Conservation (phyloP, 2,329 filamentous ascomycete genomes). For the Arthrobotrys sinensis region DNA sequence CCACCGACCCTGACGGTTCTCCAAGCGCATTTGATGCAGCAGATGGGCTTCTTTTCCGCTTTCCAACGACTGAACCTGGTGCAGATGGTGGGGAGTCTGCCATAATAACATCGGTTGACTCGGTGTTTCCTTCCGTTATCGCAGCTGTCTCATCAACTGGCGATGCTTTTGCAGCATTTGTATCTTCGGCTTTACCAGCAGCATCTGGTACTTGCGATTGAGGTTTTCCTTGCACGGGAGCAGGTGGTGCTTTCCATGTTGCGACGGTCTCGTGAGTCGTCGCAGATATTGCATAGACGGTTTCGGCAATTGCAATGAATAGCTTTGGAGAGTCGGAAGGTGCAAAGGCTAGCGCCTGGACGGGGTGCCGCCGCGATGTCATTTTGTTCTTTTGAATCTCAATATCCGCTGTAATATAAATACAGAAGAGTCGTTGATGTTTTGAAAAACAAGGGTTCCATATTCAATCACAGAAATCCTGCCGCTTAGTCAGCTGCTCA, state of each 20-base stretch:
- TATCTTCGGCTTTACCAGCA: constrained; percentile 4
- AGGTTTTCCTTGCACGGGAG: constrained; percentile 42
- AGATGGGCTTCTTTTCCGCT: constrained; percentile 57
- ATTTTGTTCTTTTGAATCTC: constrained; percentile 4
- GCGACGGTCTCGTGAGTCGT: constrained; percentile 38
- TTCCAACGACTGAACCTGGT: constrained; percentile 18
- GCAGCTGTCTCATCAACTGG: background rate
- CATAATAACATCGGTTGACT: constrained; percentile 38
- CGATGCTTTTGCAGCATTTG: constrained; percentile 19
- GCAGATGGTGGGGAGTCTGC: constrained; percentile 34
- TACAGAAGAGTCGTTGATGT: background rate
- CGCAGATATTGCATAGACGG: constrained; percentile 36
- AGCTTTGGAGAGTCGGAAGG: constrained; percentile 27
- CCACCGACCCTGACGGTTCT: constrained; percentile 2
- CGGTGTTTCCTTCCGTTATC: background rate
- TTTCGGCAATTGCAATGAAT: constrained; percentile 48
- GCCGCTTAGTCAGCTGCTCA: constrained; percentile 39
- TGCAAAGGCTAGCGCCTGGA: constrained; percentile 43
- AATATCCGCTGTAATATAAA: background rate
- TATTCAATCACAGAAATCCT: constrained; percentile 15
- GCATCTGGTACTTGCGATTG: constrained; percentile 17
- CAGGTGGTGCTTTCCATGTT: constrained; percentile 48
- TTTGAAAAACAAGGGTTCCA: constrained; percentile 1
- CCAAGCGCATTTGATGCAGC: constrained; percentile 13
- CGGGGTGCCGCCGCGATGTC: constrained; percentile 47